phyloP scores from a whole-genome alignment of 352 stramenopile species.

The Phytophthora sp. region DNA sequence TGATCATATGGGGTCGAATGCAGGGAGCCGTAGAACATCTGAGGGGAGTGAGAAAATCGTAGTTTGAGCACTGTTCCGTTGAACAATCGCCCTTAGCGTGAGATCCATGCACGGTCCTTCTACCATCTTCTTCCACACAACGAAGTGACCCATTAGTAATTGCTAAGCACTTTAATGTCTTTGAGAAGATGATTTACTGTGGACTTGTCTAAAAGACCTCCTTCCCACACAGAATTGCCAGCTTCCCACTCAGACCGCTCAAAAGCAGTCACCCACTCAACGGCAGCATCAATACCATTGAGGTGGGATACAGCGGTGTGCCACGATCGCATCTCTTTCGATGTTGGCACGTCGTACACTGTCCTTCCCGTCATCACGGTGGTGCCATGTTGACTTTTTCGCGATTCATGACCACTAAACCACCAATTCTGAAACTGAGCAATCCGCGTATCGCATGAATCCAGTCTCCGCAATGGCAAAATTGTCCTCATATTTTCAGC shows the following conservation, averaged over 20 bases:
- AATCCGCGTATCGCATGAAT: constrained; percentile 1
- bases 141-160: constrained; percentile 5
- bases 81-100: neutral
- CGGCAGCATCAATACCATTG: neutral
- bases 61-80: neutral
- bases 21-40: neutral
- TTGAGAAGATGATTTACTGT: neutral
- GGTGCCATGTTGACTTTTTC: neutral
- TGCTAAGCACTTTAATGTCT: constrained; percentile 1
- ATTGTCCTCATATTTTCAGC: neutral
- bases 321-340: constrained; percentile 16
- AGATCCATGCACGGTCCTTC: constrained; percentile 3
- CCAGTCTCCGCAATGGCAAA: neutral
- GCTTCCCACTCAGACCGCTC: neutral
- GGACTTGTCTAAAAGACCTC: neutral
- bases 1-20: constrained; percentile 7
- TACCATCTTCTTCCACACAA: constrained; percentile 6
- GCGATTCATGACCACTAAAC: constrained; percentile 10
- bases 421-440: constrained; percentile 9
- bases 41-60: constrained; percentile 9
- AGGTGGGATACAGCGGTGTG: neutral
- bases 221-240: neutral
- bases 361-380: constrained; percentile 1
- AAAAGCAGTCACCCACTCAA: constrained; percentile 6
- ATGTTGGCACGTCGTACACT: neutral